A percentile compares a stretch with the other conserved stretches of the same genome.
Evolutionary conservation across 495 filamentous ascomycete genomes (phyloP).

Genomic region (Penicillium cinerascens): DNA sequence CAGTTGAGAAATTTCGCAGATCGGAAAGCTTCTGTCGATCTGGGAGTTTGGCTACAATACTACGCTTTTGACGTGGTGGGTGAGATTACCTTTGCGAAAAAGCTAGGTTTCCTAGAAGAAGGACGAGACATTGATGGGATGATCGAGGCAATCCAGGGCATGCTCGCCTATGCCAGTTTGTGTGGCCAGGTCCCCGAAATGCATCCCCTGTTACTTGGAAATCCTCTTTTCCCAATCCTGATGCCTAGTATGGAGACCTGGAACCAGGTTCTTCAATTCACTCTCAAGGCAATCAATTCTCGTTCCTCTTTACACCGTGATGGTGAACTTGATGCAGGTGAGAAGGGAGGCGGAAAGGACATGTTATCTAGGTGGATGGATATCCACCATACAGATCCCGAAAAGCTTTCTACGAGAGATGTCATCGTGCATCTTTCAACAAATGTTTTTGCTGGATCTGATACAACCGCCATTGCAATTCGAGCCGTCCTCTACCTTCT

Average conservation of each 20-base stretch:
- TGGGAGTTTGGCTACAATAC: constrained; percentile 44
- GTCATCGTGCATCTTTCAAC: constrained; percentile 28
- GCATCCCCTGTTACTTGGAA: constrained; percentile 31
- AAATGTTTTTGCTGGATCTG: constrained; percentile 44
- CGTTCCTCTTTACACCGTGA: constrained; percentile 30
- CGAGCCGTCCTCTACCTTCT: constrained; percentile 60
- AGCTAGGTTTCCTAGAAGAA: constrained; percentile 39
- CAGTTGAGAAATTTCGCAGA: constrained; percentile 17
- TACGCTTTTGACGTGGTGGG: constrained; percentile 47
- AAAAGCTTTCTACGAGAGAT: constrained; percentile 22
- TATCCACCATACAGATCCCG: constrained; percentile 23
- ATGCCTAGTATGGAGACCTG: constrained; percentile 34
- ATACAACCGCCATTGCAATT: constrained; percentile 59
- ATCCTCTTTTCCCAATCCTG: constrained; percentile 34
- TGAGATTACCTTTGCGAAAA: constrained; percentile 32
- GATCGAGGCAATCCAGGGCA: constrained; percentile 27
- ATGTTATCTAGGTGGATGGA: constrained; percentile 32
- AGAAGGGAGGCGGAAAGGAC: constrained; percentile 18
- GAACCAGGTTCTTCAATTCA: constrained; percentile 29
- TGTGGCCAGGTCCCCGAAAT: constrained; percentile 32
- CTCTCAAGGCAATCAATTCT: constrained; percentile 21
- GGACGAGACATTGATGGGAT: constrained; percentile 39
- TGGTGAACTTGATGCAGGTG: constrained; percentile 21
- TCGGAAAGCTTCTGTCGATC: constrained; percentile 24
- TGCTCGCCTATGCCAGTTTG: constrained; percentile 23